Evolutionary conservation across 495 filamentous ascomycete species (phyloP).

Genomic region (Pseudomonodictys pantanalensis): DNA sequence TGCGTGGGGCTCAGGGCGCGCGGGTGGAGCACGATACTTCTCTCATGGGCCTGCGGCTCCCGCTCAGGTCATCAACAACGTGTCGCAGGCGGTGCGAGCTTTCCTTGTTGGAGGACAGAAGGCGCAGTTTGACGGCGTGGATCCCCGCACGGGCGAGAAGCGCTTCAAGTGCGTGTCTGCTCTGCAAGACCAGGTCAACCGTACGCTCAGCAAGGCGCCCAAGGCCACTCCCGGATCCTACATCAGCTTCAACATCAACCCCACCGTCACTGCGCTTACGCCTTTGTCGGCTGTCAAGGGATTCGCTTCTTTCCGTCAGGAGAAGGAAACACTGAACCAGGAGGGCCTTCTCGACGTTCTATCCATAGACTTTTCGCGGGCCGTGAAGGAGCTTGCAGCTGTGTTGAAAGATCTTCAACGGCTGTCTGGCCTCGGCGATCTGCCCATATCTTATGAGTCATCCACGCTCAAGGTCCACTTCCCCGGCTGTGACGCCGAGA

Average conservation of each 20-base stretch:
- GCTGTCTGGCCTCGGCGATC: constrained; percentile 71
- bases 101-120: constrained; percentile 88
- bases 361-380: constrained; percentile 82
- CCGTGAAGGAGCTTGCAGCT: constrained; percentile 76
- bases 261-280: constrained; percentile 80
- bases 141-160: constrained; percentile 66
- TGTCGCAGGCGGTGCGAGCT: constrained; percentile 82
- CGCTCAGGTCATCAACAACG: constrained; percentile 90
- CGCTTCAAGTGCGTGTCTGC: constrained; percentile 67
- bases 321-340: constrained; percentile 60
- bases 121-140: constrained; percentile 74
- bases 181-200: constrained; percentile 66
- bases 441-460: constrained; percentile 70
- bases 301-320: constrained; percentile 28
- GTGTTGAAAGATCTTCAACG: constrained; percentile 78
- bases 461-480: constrained; percentile 77
- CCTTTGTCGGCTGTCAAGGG: constrained; percentile 49
- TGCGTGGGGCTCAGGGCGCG: constrained; percentile 63
- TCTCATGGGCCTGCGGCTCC: constrained; percentile 80
- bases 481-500: constrained; percentile 80
- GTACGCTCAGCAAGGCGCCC: constrained; percentile 56
- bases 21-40: constrained; percentile 79
- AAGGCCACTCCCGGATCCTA: constrained; percentile 66
- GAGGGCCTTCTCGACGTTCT: constrained; percentile 79
- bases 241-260: constrained; percentile 80